These are phyloP conservation scores for Phytophthora pisi DNA, from an alignment of 352 stramenopile genomes.

Conservation along the genomic window DNA sequence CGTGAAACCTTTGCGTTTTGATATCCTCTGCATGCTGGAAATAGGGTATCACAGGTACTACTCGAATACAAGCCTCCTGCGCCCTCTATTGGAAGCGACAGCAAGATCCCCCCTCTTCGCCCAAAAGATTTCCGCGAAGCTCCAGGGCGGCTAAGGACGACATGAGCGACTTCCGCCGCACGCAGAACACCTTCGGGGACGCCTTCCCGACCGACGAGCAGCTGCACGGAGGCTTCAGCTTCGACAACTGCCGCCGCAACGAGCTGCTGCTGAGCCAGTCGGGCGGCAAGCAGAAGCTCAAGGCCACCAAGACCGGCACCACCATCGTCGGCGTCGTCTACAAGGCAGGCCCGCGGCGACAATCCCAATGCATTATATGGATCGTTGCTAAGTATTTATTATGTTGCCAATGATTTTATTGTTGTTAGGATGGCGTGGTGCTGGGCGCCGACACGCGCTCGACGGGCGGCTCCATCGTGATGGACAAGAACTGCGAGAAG, in stretches of 20 bases:
- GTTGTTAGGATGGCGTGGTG: constrained; percentile 91
- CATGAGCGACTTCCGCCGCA: constrained; percentile 87
- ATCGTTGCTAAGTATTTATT: not conserved
- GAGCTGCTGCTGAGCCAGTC: constrained; percentile 74
- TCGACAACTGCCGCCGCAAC: constrained; percentile 94
- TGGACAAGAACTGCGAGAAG: constrained; percentile 99
- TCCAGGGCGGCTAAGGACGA: constrained; percentile 3
- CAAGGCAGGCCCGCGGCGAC: constrained; percentile 55
- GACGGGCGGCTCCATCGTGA: constrained; percentile 94
- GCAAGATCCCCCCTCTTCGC: constrained; percentile 32
- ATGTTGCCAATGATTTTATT: not conserved
- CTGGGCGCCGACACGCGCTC: constrained; percentile 98
- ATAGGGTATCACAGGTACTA: too few species aligned
- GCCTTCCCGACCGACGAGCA: constrained; percentile 62
- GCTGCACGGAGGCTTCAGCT: constrained; percentile 88
- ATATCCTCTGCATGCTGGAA: too few species aligned
- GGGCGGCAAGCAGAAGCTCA: constrained; percentile 66
- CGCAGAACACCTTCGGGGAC: constrained; percentile 79
- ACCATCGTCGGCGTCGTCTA: constrained; percentile 97
- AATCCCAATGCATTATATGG: not conserved
- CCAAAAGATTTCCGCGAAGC: constrained; percentile 22
- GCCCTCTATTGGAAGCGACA: not conserved
- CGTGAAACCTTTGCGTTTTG: too few species aligned
- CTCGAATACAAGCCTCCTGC: too few species aligned
- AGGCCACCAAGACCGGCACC: constrained; percentile 95